Evolutionary conservation across 2,329 filamentous ascomycete species (phyloP).

Genomic region (Diaporthe batatas): DNA sequence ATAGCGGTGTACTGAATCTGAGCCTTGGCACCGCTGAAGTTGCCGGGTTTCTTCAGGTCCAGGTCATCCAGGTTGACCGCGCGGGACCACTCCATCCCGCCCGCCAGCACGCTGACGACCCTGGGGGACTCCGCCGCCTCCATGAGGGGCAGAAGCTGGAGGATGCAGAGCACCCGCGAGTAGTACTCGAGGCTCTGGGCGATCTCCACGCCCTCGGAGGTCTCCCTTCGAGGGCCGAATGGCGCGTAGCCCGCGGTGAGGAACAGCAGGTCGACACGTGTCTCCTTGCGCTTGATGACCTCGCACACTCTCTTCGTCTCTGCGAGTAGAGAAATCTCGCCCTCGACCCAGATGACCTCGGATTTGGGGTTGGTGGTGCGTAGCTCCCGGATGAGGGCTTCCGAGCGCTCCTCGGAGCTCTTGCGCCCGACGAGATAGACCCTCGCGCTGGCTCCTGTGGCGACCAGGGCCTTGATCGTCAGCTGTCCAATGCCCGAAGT

Average conservation of each 20-base stretch:
- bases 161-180: slow-evolving; percentile 57
- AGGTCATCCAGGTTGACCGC: slow-evolving; percentile 52
- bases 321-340: slow-evolving; percentile 54
- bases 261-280: slow-evolving; percentile 58
- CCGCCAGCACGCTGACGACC: slow-evolving; percentile 53
- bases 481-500: slow-evolving; percentile 61
- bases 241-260: slow-evolving; percentile 59
- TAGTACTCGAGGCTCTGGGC: slow-evolving; percentile 58
- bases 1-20: slow-evolving; percentile 50
- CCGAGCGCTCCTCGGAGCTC: slow-evolving; percentile 49
- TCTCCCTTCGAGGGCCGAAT: slow-evolving; percentile 54
- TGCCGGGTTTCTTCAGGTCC: slow-evolving; percentile 51
- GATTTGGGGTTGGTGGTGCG: slow-evolving; percentile 54
- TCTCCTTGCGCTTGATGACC: slow-evolving; percentile 54
- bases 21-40: slow-evolving; percentile 49
- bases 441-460: slow-evolving; percentile 51
- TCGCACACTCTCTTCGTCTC: slow-evolving; percentile 57
- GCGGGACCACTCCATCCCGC: slow-evolving; percentile 49
- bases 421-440: slow-evolving; percentile 60
- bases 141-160: slow-evolving; percentile 57
- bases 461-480: slow-evolving; percentile 55
- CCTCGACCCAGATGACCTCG: slow-evolving; percentile 58
- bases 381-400: slow-evolving; percentile 54
- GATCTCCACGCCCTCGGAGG: slow-evolving; percentile 58
- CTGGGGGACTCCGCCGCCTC: slow-evolving; percentile 46